phyloP scores from a whole-genome alignment of 2,329 filamentous ascomycete genomes.

The Aschersonia sp. region DNA sequence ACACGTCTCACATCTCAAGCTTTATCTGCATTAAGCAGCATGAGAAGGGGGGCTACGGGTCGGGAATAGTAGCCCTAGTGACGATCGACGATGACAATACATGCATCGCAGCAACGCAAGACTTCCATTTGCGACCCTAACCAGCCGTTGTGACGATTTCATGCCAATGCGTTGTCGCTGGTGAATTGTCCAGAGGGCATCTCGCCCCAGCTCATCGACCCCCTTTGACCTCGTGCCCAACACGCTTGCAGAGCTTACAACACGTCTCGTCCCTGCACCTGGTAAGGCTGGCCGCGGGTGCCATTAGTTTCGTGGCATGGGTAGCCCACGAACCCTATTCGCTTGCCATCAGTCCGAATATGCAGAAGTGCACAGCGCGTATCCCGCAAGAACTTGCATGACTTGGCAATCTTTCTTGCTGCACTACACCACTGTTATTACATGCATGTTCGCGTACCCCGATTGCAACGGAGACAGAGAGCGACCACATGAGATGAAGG shows the following conservation, averaged over 20 bases:
- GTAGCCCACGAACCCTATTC: background rate
- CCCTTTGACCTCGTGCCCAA: background rate
- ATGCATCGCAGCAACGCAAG: background rate
- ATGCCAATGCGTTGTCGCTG: background rate
- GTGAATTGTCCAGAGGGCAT: background rate
- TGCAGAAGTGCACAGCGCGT: background rate
- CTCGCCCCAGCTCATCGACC: no score
- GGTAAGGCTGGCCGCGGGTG: background rate
- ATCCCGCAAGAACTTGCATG: background rate
- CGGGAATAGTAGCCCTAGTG: background rate
- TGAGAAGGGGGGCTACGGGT: background rate
- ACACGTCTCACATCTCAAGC: background rate
- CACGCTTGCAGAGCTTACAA: background rate
- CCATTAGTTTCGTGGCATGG: background rate
- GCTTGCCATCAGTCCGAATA: background rate
- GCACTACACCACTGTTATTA: background rate
- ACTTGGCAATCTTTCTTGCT: background rate
- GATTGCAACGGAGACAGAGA: background rate
- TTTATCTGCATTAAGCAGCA: background rate
- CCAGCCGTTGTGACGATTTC: background rate
- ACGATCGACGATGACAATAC: background rate
- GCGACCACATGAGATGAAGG: background rate
- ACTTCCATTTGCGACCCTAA: background rate
- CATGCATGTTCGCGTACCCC: background rate
- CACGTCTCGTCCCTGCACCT: background rate